These are phyloP conservation scores for Candida vartiovaarae DNA, from an alignment of 805 yeast species.

Conservation along the genomic window DNA sequence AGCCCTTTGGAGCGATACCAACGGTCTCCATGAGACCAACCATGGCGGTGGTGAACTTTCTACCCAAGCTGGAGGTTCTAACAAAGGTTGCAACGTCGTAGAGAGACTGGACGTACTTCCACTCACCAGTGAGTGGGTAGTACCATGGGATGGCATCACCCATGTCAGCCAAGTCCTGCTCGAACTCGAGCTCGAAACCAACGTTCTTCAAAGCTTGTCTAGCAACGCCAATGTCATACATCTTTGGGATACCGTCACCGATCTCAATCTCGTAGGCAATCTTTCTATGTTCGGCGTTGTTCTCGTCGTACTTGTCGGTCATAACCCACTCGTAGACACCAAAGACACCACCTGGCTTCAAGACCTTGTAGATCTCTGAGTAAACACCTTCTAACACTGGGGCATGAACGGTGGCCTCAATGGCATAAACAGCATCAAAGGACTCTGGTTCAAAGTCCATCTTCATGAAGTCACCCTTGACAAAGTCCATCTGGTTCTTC, in stretches of 20 bases:
- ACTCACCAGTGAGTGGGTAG: conserved; percentile 92
- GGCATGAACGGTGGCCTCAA: conserved; percentile 98
- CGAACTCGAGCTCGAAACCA: conserved; percentile 76
- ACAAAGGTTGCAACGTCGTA: conserved; percentile 75
- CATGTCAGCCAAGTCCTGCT: conserved; percentile 75
- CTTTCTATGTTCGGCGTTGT: conserved; percentile 81
- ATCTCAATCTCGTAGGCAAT: conserved; percentile 96
- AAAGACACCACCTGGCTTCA: conserved; percentile 96
- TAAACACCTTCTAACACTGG: conserved; percentile 95
- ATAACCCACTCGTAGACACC: conserved; percentile 99
- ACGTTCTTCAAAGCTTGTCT: conserved; percentile 76
- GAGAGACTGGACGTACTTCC: conserved; percentile 75
- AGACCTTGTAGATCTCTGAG: conserved; percentile 85
- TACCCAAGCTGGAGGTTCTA: conserved; percentile 85
- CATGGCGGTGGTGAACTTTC: conserved; percentile 73
- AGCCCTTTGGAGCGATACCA: conserved; percentile 91
- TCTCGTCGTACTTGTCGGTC: conserved; percentile 89
- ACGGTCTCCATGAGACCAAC: conserved; percentile 78
- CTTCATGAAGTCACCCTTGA: conserved; percentile 98
- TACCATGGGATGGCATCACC: conserved; percentile 93
- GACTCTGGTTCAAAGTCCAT: conserved; percentile 90
- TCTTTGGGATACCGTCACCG: conserved; percentile 98
- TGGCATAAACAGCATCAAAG: conserved; percentile 96
- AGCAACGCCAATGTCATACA: conserved; percentile 83
- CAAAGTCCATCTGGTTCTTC: conserved; percentile 70